Percentiles rank a stretch among this genome's conserved stretches.
Conservation (phyloP, 2,329 filamentous ascomycete genomes). For the Sodiomyces alkalinus region DNA sequence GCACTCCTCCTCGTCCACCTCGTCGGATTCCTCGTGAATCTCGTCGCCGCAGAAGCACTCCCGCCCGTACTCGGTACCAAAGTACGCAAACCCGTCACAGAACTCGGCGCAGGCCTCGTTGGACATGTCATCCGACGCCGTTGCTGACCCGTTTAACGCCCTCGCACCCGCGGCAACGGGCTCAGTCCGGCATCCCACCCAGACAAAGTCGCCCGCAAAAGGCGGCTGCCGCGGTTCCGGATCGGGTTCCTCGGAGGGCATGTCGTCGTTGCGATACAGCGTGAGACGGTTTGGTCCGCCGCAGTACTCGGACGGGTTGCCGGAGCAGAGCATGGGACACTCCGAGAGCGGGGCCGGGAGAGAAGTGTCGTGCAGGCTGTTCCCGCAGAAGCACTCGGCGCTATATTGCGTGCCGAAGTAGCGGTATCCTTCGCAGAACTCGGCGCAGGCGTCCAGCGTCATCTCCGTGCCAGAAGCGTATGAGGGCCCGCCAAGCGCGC, state of each 20-base stretch:
- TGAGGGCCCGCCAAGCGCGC: constrained; percentile 17
- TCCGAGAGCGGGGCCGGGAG: constrained; percentile 14
- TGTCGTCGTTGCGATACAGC: constrained; percentile 16
- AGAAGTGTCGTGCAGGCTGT: constrained; percentile 13
- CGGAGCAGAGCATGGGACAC: constrained; percentile 19
- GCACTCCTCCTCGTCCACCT: constrained; percentile 18
- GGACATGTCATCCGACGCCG: constrained; percentile 15
- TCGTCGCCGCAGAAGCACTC: constrained; percentile 21
- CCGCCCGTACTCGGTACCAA: constrained; percentile 22
- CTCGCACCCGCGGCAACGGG: constrained; percentile 15
- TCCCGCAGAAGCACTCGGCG: constrained; percentile 23
- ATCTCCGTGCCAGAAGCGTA: constrained; percentile 13
- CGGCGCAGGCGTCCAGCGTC: constrained; percentile 19
- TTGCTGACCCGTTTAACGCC: constrained; percentile 14
- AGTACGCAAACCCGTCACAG: constrained; percentile 16
- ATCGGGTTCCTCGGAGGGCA: constrained; percentile 11
- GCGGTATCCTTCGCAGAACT: constrained; percentile 18
- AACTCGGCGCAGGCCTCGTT: constrained; percentile 16
- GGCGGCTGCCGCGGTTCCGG: constrained; percentile 16
- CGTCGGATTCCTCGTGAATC: constrained; percentile 13
- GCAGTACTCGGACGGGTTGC: constrained; percentile 18
- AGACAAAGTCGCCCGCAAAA: constrained; percentile 16
- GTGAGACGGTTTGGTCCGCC: constrained; percentile 17
- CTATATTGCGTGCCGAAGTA: constrained; percentile 26
- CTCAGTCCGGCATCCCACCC: constrained; percentile 22